These are phyloP conservation scores for Corrigiola litoralis DNA, from an alignment of 179 eudicot species.

Conservation along the genomic window DNA sequence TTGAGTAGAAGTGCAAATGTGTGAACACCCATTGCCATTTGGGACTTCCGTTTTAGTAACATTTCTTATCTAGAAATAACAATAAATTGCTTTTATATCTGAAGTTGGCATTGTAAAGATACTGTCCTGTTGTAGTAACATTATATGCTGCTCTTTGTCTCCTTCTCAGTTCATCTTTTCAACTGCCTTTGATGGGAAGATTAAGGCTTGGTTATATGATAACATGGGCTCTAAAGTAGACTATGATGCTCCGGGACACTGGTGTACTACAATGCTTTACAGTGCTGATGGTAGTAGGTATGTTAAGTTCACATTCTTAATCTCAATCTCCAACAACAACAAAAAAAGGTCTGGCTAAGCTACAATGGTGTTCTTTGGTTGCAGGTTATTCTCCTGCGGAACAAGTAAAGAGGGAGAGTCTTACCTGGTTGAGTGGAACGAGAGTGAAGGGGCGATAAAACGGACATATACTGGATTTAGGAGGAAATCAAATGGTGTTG, in stretches of 20 bases:
- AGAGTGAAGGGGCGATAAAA: slow-evolving; percentile 89
- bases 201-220: slow-evolving; percentile 95
- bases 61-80: background rate
- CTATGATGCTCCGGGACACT: slow-evolving; percentile 92
- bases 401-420: slow-evolving; percentile 95
- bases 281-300: slow-evolving; percentile 96
- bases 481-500: slow-evolving; percentile 72
- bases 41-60: background rate
- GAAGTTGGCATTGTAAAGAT: background rate
- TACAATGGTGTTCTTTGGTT: slow-evolving; percentile 6
- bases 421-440: slow-evolving; percentile 93
- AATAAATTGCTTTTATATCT: background rate
- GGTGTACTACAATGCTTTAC: slow-evolving; percentile 88
- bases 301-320: background rate
- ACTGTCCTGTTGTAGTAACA: slow-evolving; percentile 1
- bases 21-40: background rate
- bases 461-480: slow-evolving; percentile 72
- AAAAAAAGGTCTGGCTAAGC: too few species aligned
- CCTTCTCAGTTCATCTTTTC: slow-evolving; percentile 77
- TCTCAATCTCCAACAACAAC: background rate
- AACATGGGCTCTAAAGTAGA: slow-evolving; percentile 86
- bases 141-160: slow-evolving; percentile 7
- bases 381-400: slow-evolving; percentile 93
- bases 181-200: slow-evolving; percentile 92
- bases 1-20: background rate